Percentiles rank a stretch among this genome's conserved stretches.
Conservation (phyloP, 73 alveolate species). For the Paramecium tetraurelia region DNA sequence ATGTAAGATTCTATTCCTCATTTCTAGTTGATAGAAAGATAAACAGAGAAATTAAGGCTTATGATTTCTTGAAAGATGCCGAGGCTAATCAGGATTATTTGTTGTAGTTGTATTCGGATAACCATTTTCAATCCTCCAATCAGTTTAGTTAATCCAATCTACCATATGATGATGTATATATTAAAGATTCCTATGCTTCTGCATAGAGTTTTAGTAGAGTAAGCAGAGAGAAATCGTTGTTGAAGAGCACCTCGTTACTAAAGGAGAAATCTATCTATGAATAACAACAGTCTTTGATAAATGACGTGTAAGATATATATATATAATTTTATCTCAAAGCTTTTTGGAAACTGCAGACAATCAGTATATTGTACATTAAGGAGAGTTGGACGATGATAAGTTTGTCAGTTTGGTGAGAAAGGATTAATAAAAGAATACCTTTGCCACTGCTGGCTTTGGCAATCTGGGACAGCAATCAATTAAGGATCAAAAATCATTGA, state of each 20-base stretch:
- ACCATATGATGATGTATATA: constrained; percentile 25
- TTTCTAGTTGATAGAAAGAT: neutral
- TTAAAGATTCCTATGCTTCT: constrained; percentile 31
- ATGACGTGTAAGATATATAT: neutral
- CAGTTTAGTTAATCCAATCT: neutral
- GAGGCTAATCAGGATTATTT: neutral
- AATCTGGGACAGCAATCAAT: neutral
- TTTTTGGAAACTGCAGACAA: neutral
- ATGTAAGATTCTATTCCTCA: neutral
- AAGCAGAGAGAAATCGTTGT: constrained; percentile 22
- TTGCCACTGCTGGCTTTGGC: constrained; percentile 51
- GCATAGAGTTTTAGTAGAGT: constrained; percentile 8
- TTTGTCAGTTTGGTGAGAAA: neutral
- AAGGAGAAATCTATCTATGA: neutral
- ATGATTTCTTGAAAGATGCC: neutral
- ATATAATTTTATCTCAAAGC: neutral
- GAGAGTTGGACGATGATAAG: constrained; percentile 43
- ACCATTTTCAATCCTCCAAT: neutral
- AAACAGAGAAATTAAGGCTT: neutral
- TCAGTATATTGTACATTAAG: neutral
- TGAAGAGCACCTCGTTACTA: neutral
- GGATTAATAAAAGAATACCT: neutral
- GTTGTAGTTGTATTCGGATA: neutral
- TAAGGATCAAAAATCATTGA: constrained; percentile 12
- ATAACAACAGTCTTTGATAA: neutral